phyloP scores from a whole-genome alignment of 192 early-diverging fungal species.

The Backusella australiensis region DNA sequence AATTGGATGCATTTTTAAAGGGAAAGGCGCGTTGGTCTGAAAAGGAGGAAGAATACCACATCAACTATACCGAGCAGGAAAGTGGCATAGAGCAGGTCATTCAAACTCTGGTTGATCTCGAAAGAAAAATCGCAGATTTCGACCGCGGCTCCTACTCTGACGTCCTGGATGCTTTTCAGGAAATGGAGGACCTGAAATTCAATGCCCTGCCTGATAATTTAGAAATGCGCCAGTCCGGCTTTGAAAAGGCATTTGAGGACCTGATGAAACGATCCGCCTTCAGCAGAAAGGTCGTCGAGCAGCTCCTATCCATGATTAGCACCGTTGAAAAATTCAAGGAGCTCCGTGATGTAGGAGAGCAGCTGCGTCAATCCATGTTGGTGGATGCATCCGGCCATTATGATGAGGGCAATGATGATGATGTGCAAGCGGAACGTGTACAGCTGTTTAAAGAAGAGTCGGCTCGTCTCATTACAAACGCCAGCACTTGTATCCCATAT shows the following conservation, averaged over 20 bases:
- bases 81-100: constrained; percentile 15
- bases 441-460: constrained; percentile 19
- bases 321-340: constrained; percentile 24
- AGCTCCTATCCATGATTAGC: constrained; percentile 31
- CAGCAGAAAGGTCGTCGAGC: constrained; percentile 28
- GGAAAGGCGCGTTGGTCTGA: constrained; percentile 26
- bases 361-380: constrained; percentile 17
- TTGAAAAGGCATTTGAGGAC: constrained; percentile 33
- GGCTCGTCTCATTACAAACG: constrained; percentile 14
- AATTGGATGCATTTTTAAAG: constrained; percentile 26
- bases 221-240: constrained; percentile 27
- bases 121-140: constrained; percentile 26
- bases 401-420: neutral
- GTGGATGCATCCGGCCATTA: neutral
- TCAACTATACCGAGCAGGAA: neutral
- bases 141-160: constrained; percentile 19
- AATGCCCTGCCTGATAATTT: constrained; percentile 29
- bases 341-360: constrained; percentile 20
- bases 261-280: constrained; percentile 26
- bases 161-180: constrained; percentile 23
- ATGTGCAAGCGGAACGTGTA: constrained; percentile 19
- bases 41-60: constrained; percentile 2
- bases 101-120: constrained; percentile 8
- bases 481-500: constrained; percentile 13
- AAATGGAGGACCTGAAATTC: constrained; percentile 16